Percentiles rank a stretch among this genome's conserved stretches.
Conservation (phyloP, 1,284 basidiomycete species). For the Ustilago bromivora region DNA sequence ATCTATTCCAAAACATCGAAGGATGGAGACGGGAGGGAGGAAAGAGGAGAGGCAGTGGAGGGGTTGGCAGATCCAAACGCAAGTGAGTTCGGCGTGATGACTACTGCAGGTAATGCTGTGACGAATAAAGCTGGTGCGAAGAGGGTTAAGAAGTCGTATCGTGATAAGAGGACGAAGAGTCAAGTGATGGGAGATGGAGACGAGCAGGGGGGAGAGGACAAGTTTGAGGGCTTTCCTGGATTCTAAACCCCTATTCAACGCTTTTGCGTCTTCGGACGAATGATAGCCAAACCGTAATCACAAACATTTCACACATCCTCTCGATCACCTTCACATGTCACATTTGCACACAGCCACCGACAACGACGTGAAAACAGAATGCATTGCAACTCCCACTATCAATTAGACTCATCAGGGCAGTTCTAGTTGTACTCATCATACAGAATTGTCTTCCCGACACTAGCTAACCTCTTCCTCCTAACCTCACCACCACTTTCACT, state of each 20-base stretch:
- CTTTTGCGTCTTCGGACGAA: not conserved
- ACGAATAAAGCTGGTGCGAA: constrained; percentile 33
- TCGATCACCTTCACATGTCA: not conserved
- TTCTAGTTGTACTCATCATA: constrained; percentile 49
- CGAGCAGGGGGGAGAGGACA: constrained; percentile 6
- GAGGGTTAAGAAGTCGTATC: constrained; percentile 35
- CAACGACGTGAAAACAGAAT: not conserved
- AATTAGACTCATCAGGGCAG: not conserved
- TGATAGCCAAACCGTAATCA: not conserved
- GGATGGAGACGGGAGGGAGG: not conserved
- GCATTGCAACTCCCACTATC: not conserved
- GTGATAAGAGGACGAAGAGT: constrained; percentile 28
- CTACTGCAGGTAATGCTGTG: constrained; percentile 28
- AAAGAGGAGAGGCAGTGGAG: constrained; percentile 3
- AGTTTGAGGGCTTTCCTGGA: constrained; percentile 43
- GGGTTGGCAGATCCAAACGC: constrained; percentile 29
- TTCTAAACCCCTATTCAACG: constrained; percentile 14
- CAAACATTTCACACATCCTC: not conserved
- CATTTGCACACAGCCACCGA: not conserved
- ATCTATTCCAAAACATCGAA: constrained; percentile 12
- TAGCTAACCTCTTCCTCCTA: constrained; percentile 34
- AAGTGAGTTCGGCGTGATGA: constrained; percentile 42
- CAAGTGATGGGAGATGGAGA: not conserved
- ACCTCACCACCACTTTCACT: constrained; percentile 3
- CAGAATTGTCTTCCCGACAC: constrained; percentile 50